Evolutionary conservation across 495 filamentous ascomycete genomes (phyloP).

Genomic region (Penicillium arizonense): DNA sequence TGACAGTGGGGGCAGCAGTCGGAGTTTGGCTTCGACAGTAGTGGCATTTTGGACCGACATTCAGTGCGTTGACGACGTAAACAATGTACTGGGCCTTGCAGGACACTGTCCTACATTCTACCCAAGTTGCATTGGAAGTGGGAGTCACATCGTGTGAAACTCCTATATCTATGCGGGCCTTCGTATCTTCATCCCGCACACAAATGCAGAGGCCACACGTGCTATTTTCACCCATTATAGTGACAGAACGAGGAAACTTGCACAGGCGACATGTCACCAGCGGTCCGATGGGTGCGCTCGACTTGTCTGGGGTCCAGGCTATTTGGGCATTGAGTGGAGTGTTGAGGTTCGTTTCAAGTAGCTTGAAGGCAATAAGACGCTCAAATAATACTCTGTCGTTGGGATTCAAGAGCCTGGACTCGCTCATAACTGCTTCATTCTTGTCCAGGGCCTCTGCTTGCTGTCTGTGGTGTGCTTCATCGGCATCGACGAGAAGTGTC

Average conservation of each 20-base stretch:
- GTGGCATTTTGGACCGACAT: conserved; percentile 43
- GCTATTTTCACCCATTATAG: conserved; percentile 35
- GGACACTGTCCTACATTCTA: conserved; percentile 34
- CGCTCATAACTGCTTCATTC: background rate
- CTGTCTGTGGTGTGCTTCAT: conserved; percentile 27
- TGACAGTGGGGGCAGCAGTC: conserved; percentile 26
- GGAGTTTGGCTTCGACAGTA: conserved; percentile 33
- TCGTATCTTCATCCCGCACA: conserved; percentile 5
- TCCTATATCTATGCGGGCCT: conserved; percentile 7
- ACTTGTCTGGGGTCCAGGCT: conserved; percentile 44
- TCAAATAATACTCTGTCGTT: conserved; percentile 36
- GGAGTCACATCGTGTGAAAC: conserved; percentile 26
- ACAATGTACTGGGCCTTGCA: conserved; percentile 49
- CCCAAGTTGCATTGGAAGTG: conserved; percentile 32
- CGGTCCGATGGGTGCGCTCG: conserved; percentile 32
- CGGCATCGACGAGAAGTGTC: conserved; percentile 40
- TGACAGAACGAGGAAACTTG: conserved; percentile 43
- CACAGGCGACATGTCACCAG: conserved; percentile 37
- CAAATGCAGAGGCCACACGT: conserved; percentile 38
- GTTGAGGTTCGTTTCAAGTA: conserved; percentile 43
- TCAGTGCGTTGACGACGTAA: conserved; percentile 33
- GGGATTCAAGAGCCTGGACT: conserved; percentile 18
- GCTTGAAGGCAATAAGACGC: conserved; percentile 43
- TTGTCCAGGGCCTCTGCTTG: background rate
- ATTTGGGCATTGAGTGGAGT: conserved; percentile 30